Percentiles rank a stretch among this genome's conserved stretches.
Evolutionary conservation across 1,284 basidiomycete species (phyloP).

Genomic region (Serendipita sp.): DNA sequence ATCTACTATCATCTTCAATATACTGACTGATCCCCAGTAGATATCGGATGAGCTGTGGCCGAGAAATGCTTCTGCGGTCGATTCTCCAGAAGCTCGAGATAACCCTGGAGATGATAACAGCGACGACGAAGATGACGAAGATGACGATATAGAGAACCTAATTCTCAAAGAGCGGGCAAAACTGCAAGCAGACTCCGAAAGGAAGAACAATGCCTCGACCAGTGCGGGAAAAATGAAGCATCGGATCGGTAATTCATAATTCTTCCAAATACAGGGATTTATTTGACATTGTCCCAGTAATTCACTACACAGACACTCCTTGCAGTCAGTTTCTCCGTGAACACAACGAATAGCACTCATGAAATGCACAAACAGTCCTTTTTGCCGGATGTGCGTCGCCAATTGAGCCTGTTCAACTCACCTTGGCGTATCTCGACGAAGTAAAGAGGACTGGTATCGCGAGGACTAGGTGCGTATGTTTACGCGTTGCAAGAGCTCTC

Average conservation of each 20-base stretch:
- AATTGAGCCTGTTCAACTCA: neutral
- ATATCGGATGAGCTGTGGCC: neutral
- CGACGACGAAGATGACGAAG: conserved; percentile 26
- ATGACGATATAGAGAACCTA: conserved; percentile 15
- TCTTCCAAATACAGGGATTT: neutral
- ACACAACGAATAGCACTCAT: neutral
- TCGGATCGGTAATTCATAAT: neutral
- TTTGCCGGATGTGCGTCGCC: neutral
- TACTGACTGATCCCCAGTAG: neutral
- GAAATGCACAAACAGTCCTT: neutral
- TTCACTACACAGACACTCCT: conserved; percentile 1
- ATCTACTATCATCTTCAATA: neutral
- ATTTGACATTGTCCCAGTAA: neutral
- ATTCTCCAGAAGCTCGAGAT: neutral
- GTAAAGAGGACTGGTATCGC: neutral
- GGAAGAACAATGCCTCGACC: neutral
- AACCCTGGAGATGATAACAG: conserved; percentile 18
- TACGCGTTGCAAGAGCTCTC: neutral
- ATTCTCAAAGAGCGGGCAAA: neutral
- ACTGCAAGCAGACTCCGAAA: neutral
- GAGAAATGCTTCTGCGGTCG: neutral
- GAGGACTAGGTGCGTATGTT: neutral
- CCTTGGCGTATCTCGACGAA: neutral
- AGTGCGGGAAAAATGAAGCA: neutral
- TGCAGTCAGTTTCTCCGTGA: conserved; percentile 1